Evolutionary conservation across 331 rosid genomes (phyloP), one percentile per base, ranked within the genome.

Genomic region (Quercus lobata): DNA sequence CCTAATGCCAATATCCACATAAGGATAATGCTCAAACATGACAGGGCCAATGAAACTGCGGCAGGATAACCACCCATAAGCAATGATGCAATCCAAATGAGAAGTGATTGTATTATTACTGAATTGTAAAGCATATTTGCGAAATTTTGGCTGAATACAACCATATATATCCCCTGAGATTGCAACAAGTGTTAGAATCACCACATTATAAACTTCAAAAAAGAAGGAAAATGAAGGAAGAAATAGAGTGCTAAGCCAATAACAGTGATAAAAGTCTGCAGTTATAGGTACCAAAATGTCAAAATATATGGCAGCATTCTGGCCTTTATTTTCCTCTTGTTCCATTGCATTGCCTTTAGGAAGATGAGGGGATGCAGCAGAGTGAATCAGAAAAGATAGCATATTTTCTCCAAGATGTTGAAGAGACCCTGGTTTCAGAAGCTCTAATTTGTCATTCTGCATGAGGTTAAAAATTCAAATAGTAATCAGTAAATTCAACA

Each of bases 331-430:
- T 74, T 86, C 89, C 80, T 80, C 88, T 71, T 84, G 75, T 80
- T 79, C 90, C 54, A 69, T 77, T 85, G 84, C 76, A 41, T 76
- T 85, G 79, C 55, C 83, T 74, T 80, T 78, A 6, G 97, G 94
- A 91, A 93, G 84, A 44, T 92, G 82, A 76, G 97, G 70, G 71
- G 96, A 89, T n/a, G 96, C 88, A 75, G 90, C 94, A 76, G 81
- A 24, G 66, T 88, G 92, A 81, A 91, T 91, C 87, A 95, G 88
- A 91, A 91, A 95, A 79, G 96, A 91, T 84, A 95, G 97, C 97
- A 95, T 93, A 82, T 95, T 95, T 82, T 95, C 99, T 79, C 99
- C 99, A 79, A 95, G 97, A 86, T 92, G 99, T 83, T 95, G 99
- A 86, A 95, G 94, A 84, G 99, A 93, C 75, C 99, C 99, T 79